Conservation (phyloP, 1,284 basidiomycete species). For the Trichosporon asahii region DNA sequence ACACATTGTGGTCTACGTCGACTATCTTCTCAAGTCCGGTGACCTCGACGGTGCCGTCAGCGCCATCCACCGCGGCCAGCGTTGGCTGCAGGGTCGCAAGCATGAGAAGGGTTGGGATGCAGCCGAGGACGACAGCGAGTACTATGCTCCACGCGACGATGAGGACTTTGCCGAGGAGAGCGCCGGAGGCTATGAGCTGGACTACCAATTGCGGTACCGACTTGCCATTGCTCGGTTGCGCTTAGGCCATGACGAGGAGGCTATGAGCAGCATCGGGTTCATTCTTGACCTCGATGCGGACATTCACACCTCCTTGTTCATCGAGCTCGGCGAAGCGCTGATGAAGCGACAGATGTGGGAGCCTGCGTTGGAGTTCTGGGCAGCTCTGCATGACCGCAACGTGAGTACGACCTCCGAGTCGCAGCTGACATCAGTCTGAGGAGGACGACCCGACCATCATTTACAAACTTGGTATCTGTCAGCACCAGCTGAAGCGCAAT, state of each 20-base stretch:
- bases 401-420: slow-evolving; percentile 8
- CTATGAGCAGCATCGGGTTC: slow-evolving; percentile 67
- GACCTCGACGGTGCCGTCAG: slow-evolving; percentile 68
- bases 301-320: slow-evolving; percentile 73
- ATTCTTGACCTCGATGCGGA: slow-evolving; percentile 67
- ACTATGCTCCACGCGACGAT: slow-evolving; percentile 56
- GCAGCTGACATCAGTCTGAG: slow-evolving; percentile 13
- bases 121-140: slow-evolving; percentile 83
- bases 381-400: slow-evolving; percentile 64
- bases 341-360: slow-evolving; percentile 69
- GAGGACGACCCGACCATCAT: slow-evolving; percentile 32
- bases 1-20: slow-evolving; percentile 69
- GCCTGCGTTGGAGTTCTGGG: slow-evolving; percentile 73
- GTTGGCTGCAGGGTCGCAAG: slow-evolving; percentile 85
- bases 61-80: slow-evolving; percentile 68
- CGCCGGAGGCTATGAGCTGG: slow-evolving; percentile 58
- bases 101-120: slow-evolving; percentile 71
- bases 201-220: slow-evolving; percentile 78
- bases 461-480: slow-evolving; percentile 64
- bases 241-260: slow-evolving; percentile 74
- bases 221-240: slow-evolving; percentile 80
- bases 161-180: slow-evolving; percentile 39
- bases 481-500: slow-evolving; percentile 67
- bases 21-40: slow-evolving; percentile 70
- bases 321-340: slow-evolving; percentile 79